Percentiles rank a stretch among this genome's conserved stretches.
Evolutionary conservation across 345 rosid genomes (phyloP).

Genomic region (Diplotaxis tenuifolia): DNA sequence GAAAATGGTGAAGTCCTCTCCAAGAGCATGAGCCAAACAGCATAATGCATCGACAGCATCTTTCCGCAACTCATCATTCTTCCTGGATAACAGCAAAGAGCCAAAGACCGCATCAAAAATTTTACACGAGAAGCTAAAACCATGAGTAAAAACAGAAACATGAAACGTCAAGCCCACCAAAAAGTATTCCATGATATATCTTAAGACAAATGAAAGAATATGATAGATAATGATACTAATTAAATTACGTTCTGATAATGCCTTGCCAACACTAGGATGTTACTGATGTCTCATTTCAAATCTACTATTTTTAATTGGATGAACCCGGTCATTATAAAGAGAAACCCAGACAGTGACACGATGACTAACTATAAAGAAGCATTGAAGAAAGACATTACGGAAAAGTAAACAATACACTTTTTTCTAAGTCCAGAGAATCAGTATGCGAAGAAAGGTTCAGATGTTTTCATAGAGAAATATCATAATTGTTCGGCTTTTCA

Average conservation of each 20-base stretch:
- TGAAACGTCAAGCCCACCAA: constrained; percentile 6
- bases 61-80: constrained; percentile 77
- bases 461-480: constrained; percentile 2
- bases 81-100: constrained; percentile 47
- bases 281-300: constrained; percentile 5
- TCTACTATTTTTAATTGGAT: constrained; percentile 3
- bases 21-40: constrained; percentile 95
- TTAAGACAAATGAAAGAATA: not conserved
- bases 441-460: constrained; percentile 5
- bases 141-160: constrained; percentile 1
- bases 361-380: not conserved
- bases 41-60: constrained; percentile 98
- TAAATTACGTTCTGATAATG: not conserved
- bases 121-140: not conserved
- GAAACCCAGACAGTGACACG: constrained; percentile 10
- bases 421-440: constrained; percentile 22
- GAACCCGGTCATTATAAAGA: constrained; percentile 16
- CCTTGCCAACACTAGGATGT: constrained; percentile 9
- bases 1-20: constrained; percentile 95
- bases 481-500: constrained; percentile 9
- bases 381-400: constrained; percentile 7
- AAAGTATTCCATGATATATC: not conserved
- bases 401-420: constrained; percentile 3
- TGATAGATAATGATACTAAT: not conserved
- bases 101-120: not conserved